Percentiles rank a stretch among this genome's conserved stretches.
Evolutionary conservation across 1,139 yeast genomes (phyloP).

Genomic region (Scheffersomyces stambukii): DNA sequence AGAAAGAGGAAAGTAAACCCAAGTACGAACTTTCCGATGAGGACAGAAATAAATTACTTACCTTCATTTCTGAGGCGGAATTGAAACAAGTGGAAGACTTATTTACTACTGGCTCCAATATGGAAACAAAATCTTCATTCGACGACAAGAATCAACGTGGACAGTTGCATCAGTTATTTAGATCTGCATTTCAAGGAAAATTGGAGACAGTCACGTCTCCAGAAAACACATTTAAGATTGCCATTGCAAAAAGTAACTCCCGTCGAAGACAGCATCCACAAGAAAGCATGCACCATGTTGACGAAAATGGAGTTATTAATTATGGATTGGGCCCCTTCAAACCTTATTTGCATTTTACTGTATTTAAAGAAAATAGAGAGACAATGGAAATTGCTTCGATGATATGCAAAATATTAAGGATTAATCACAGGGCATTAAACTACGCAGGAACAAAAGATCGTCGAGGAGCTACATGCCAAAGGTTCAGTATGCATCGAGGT

Average conservation of each 20-base stretch:
- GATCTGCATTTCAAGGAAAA: constrained; percentile 69
- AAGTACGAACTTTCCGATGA: constrained; percentile 45
- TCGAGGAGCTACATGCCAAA: constrained; percentile 92
- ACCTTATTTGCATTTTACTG: constrained; percentile 68
- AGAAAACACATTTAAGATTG: constrained; percentile 59
- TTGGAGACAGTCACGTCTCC: constrained; percentile 78
- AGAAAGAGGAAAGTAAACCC: constrained; percentile 17
- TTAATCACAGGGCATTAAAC: constrained; percentile 64
- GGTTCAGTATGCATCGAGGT: constrained; percentile 65
- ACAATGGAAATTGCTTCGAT: constrained; percentile 92
- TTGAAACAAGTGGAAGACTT: constrained; percentile 52
- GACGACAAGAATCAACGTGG: constrained; percentile 72
- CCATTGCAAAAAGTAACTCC: constrained; percentile 28
- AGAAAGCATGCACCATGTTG: constrained; percentile 48
- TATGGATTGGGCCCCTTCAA: constrained; percentile 68
- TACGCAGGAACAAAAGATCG: constrained; percentile 97
- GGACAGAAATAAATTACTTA: constrained; percentile 43
- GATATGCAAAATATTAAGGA: constrained; percentile 65
- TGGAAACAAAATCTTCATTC: constrained; percentile 56
- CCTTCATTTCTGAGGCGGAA: constrained; percentile 57
- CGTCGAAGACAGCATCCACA: constrained; percentile 29
- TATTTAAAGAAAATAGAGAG: constrained; percentile 93
- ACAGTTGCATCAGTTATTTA: constrained; percentile 66
- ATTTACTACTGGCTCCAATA: constrained; percentile 52
- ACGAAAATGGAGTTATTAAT: constrained; percentile 42